Conservation (phyloP, 108 stramenopile genomes). For the Schizochytrium sp. region DNA sequence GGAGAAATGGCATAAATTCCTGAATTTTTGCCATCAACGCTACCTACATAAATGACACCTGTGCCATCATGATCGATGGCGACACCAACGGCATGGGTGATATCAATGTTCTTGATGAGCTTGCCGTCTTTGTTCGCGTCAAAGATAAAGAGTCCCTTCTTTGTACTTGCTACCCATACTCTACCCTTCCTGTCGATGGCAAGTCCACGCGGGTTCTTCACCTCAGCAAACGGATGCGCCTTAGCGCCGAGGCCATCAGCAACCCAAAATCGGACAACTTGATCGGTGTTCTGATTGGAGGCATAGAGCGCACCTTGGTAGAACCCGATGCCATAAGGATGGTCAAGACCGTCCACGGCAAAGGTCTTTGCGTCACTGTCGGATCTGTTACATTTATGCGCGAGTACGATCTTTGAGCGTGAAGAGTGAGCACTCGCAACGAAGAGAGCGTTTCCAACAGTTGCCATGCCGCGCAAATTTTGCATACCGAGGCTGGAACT, state of each 20-base stretch:
- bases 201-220: slow-evolving; percentile 27
- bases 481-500: neutral
- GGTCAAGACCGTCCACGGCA: slow-evolving; percentile 45
- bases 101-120: neutral
- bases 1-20: neutral
- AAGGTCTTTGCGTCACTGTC: neutral
- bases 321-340: slow-evolving; percentile 17
- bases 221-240: slow-evolving; percentile 48
- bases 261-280: neutral
- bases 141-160: slow-evolving; percentile 12
- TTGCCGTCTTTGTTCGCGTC: neutral
- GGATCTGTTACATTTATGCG: slow-evolving; percentile 21
- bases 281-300: slow-evolving; percentile 39
- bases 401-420: slow-evolving; percentile 2
- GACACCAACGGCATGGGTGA: slow-evolving; percentile 19
- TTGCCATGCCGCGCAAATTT: slow-evolving; percentile 33
- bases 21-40: slow-evolving; percentile 4
- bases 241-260: slow-evolving; percentile 36
- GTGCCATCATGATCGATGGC: slow-evolving; percentile 6
- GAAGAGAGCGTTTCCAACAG: slow-evolving; percentile 40
- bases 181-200: slow-evolving; percentile 12
- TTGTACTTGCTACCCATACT: slow-evolving; percentile 41
- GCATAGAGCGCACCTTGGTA: slow-evolving; percentile 7
- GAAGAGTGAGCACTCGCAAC: slow-evolving; percentile 52
- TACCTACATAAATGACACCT: slow-evolving; percentile 27